These are phyloP conservation scores for Arthrobotrys pseudoclavata DNA, from an alignment of 2,329 filamentous ascomycete genomes.

Conservation along the genomic window DNA sequence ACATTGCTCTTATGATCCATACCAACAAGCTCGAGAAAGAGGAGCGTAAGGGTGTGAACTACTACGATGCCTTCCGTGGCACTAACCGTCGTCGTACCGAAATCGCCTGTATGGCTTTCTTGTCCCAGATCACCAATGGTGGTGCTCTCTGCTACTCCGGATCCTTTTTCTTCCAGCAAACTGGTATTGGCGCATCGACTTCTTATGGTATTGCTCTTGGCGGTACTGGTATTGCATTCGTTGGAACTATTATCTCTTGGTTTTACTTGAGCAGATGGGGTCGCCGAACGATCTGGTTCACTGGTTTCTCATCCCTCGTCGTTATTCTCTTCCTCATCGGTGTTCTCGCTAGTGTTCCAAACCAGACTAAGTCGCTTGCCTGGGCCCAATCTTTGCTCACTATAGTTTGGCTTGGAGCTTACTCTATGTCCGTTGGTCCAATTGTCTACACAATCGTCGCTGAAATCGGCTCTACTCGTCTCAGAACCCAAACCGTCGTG, in stretches of 20 bases:
- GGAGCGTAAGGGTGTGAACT: slow-evolving; percentile 72
- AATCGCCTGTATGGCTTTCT: slow-evolving; percentile 72
- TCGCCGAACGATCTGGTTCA: slow-evolving; percentile 68
- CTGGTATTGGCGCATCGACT: slow-evolving; percentile 65
- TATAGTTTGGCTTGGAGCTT: slow-evolving; percentile 67
- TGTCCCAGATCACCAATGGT: slow-evolving; percentile 67
- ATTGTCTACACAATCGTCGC: slow-evolving; percentile 69
- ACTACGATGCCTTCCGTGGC: slow-evolving; percentile 84
- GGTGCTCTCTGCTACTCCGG: slow-evolving; percentile 67
- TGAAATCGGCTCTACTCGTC: slow-evolving; percentile 68
- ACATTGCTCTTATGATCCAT: slow-evolving; percentile 91
- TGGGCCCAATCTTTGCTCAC: slow-evolving; percentile 68
- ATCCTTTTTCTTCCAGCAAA: slow-evolving; percentile 69
- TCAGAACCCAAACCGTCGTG: slow-evolving; percentile 69
- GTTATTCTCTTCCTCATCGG: slow-evolving; percentile 68
- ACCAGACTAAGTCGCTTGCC: slow-evolving; percentile 65
- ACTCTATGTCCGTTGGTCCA: slow-evolving; percentile 68
- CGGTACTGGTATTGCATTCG: slow-evolving; percentile 68
- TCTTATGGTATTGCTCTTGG: slow-evolving; percentile 68
- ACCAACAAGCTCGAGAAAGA: slow-evolving; percentile 82
- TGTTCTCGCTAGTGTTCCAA: slow-evolving; percentile 66
- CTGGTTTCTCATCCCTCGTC: slow-evolving; percentile 66
- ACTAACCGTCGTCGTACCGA: slow-evolving; percentile 83
- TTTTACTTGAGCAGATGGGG: slow-evolving; percentile 67
- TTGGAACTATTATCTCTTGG: slow-evolving; percentile 68